A percentile compares a stretch with the other conserved stretches of the same genome.
Evolutionary conservation across 2,329 filamentous ascomycete species (phyloP).

Genomic region (Aspergillus viridinutans): DNA sequence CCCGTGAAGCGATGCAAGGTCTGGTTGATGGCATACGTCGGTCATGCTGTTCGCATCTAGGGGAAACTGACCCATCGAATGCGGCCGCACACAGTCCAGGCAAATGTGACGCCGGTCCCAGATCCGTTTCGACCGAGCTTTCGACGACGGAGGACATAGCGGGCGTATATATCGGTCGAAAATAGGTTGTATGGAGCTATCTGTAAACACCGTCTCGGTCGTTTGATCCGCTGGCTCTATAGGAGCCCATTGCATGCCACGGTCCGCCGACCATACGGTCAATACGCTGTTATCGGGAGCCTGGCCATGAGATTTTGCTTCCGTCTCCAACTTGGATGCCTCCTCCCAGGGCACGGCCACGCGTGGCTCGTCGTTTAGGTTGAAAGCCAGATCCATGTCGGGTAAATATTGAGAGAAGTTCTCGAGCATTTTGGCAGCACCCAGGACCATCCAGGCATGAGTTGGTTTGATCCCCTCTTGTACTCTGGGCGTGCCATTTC

Average conservation of each 20-base stretch:
- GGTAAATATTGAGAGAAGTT: constrained; percentile 53
- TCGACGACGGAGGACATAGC: constrained; percentile 61
- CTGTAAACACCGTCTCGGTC: constrained; percentile 35
- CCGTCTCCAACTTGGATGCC: constrained; percentile 33
- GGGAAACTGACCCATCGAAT: constrained; percentile 65
- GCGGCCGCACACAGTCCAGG: constrained; percentile 56
- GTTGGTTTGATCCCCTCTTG: constrained; percentile 51
- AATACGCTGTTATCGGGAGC: constrained; percentile 19
- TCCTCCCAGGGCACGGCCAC: constrained; percentile 51
- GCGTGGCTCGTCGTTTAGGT: constrained; percentile 58
- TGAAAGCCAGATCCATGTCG: constrained; percentile 62
- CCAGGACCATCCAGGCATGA: constrained; percentile 57
- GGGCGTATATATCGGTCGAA: constrained; percentile 43
- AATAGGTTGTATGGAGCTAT: constrained; percentile 37
- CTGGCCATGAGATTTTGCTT: constrained; percentile 18
- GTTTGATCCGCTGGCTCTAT: constrained; percentile 33
- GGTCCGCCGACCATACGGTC: constrained; percentile 34
- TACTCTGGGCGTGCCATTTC: constrained; percentile 49
- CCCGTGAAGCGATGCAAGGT: constrained; percentile 68
- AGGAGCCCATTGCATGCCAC: constrained; percentile 35
- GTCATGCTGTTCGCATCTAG: constrained; percentile 61
- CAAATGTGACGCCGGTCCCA: constrained; percentile 66
- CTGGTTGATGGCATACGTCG: constrained; percentile 72
- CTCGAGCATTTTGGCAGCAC: constrained; percentile 51
- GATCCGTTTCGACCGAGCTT: constrained; percentile 53